These are phyloP conservation scores for Cladosporium sp. DNA, from an alignment of 2,329 filamentous ascomycete genomes.

Conservation along the genomic window DNA sequence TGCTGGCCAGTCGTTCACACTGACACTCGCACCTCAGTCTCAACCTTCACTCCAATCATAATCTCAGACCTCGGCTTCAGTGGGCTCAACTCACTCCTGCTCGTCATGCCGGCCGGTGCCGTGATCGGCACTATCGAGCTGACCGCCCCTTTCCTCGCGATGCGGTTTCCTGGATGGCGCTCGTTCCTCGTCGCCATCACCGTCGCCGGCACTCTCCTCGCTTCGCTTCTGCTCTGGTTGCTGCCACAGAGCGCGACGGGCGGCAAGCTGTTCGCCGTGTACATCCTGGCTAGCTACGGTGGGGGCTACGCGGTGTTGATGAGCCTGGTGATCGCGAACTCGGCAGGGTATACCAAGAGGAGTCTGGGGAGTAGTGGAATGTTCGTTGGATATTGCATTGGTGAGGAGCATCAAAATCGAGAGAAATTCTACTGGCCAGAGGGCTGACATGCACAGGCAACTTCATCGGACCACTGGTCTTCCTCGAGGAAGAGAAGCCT, in stretches of 20 bases:
- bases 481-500: conserved; percentile 37
- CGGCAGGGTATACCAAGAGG: conserved; percentile 48
- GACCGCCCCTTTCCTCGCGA: conserved; percentile 36
- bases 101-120: conserved; percentile 38
- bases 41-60: conserved; percentile 42
- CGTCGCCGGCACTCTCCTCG: conserved; percentile 38
- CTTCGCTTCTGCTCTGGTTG: conserved; percentile 39
- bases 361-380: conserved; percentile 44
- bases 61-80: conserved; percentile 42
- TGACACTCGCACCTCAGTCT: conserved; percentile 22
- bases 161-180: conserved; percentile 31
- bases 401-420: conserved; percentile 19
- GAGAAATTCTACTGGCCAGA: conserved; percentile 6
- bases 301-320: conserved; percentile 48
- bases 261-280: conserved; percentile 43
- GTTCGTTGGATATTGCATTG: conserved; percentile 48
- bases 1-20: too few species aligned
- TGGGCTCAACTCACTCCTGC: conserved; percentile 38
- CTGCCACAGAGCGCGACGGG: conserved; percentile 38
- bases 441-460: conserved; percentile 26
- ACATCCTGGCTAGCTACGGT: conserved; percentile 43
- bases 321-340: conserved; percentile 46
- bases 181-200: conserved; percentile 37
- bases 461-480: conserved; percentile 41
- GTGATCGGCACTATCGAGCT: conserved; percentile 36